Base-by-base conservation (phyloP, 768 basidiomycete species). In the Pulveroboletus sp. region DNA sequence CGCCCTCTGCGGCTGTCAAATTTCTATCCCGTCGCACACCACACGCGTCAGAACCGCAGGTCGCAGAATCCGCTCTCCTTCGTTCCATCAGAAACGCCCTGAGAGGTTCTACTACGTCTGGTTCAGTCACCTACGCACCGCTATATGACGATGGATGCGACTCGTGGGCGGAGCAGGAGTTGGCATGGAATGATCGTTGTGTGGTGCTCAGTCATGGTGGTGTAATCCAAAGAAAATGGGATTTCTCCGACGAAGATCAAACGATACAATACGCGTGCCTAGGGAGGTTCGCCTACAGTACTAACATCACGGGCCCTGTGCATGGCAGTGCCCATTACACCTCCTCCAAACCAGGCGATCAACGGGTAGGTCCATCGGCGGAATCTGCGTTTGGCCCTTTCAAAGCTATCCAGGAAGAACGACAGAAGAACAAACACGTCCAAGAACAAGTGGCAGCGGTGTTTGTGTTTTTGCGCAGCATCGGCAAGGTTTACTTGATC, bases 241-340 rank as follows among this genome's bases (percentile, higher is more conserved):
- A 75, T 45, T 87, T 91, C 60, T 64, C 71, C n/a, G 72, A 80
- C 35, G 87, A 89, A 59, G 77, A 74, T 6, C 84, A 92, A 59
- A 74, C 77, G 1, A 79, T 93, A 29, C 89, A 89, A 57, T 88
- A 78, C 70, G 90, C 87, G 6, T 90, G 89, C 60, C 72, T 86
- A n/a, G 90, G 85, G 4, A 78, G 77, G 64, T 74, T 92, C 32
- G 81, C 85, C 57, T 81, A 84, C 56, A 64, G 50, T n/a, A 59
- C 62, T 4, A 68, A 65, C 34, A 56, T 60, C 4, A 56, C 62
- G 10, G 58, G 56, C 25, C 51, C 58, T 3, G 50, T 60, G 17
- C 64, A 61, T 43, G 52, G 58, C 37, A 56, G 65, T 23, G 62
- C 66, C 4, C 66, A 62, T 32, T 67, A 67, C 34, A 62, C 68